A percentile compares a stretch with the other conserved stretches of the same genome.
These are phyloP conservation scores for Lasiodiplodia citricola DNA, from an alignment of 2,329 filamentous ascomycete species.

Conservation along the genomic window DNA sequence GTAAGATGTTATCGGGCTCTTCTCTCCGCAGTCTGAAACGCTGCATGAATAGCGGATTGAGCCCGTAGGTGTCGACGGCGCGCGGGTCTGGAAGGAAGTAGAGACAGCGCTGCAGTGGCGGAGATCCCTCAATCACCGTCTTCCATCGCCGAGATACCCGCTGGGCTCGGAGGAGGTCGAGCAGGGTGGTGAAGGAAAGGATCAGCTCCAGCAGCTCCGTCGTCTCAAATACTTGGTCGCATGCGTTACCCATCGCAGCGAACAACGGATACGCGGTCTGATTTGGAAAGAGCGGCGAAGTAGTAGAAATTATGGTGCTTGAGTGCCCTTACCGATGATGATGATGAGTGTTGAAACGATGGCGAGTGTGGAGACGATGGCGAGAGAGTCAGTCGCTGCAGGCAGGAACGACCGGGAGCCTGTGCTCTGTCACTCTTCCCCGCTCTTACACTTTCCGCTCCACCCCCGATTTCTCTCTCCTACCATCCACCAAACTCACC, in stretches of 20 bases:
- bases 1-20: not conserved
- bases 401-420: not conserved
- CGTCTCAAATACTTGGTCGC: not conserved
- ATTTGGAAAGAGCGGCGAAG: not conserved
- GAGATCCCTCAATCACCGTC: not conserved
- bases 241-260: not conserved
- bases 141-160: not conserved
- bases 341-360: not conserved
- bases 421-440: not conserved
- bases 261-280: too few relatives aligned
- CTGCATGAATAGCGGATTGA: constrained; percentile 15
- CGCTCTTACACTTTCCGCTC: not conserved
- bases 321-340: not conserved
- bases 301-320: not conserved
- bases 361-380: not conserved
- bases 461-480: not conserved
- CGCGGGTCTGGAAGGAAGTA: not conserved
- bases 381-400: not conserved
- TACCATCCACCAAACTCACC: not conserved
- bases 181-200: not conserved
- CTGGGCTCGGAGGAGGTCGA: not conserved
- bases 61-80: not conserved
- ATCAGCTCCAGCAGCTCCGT: constrained; percentile 18
- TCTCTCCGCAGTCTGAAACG: constrained; percentile 1
- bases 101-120: constrained; percentile 8